Evolutionary conservation across 2,329 filamentous ascomycete genomes (phyloP), one percentile per base, ranked within the genome.

Genomic region (Colletotrichum sp.): DNA sequence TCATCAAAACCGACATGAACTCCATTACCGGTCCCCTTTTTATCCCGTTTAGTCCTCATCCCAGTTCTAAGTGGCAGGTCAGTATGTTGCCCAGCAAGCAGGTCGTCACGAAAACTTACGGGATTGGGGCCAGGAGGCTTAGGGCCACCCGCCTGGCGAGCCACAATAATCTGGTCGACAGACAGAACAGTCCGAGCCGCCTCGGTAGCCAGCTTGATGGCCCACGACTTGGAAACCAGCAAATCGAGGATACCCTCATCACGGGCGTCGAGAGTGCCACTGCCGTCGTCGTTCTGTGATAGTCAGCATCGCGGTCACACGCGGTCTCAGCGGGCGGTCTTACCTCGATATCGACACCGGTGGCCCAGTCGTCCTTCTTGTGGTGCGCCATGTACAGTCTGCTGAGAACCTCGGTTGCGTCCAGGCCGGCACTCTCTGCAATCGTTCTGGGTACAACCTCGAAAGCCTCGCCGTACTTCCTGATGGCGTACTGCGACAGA

Each of bases 141-240:
- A 26, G 98, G 97, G 49, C 97, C 97, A 83, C 97, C 97, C 64
- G 98, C 97, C 88, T 99, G 97, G 87, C 96, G 93, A 78, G 98
- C 96, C 74, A 99, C 97, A 84, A 99, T 99, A 83, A 99, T 99
- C 88, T 99, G 98, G 86, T 99, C 97, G 52, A 99, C 97, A 64
- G 96, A 98, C 79, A 99, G 89, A 34, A 99, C 94, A 64, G 97
- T 99, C 82, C 97, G 92, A 69, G 96, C 96, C 55, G 97, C 94
- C 87, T 99, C 97, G 28, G 96, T 98, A 49, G 97, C 98, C 79
- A 99, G 90, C 88, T 97, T 97, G 86, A 99, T 98, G 63, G 97
- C 97, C 96, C 96, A 99, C 83, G 93, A 94, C 91, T 99, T 99
- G 79, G 94, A 93, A 77, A 96, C 92, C 87, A 99, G 91, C 59